Conservation (phyloP, 768 basidiomycete species). For the Cubamyces lactineus region DNA sequence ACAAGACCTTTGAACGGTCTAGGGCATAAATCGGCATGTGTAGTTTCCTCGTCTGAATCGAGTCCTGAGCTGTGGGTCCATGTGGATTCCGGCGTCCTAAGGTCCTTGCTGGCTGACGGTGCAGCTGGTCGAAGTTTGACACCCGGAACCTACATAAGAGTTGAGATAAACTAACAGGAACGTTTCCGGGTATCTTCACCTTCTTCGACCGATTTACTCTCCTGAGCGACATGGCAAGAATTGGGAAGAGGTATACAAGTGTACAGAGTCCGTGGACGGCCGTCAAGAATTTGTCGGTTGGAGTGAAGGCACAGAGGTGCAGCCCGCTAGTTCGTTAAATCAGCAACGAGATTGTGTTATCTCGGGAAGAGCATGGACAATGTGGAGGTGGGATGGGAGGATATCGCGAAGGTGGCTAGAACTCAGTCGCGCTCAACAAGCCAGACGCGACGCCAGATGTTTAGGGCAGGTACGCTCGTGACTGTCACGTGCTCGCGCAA, state of each 20-base stretch:
- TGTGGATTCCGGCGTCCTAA: constrained; percentile 44
- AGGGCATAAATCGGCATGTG: constrained; percentile 44
- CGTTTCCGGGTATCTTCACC: constrained; percentile 35
- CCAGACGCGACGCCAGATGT: constrained; percentile 13
- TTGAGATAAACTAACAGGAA: not conserved
- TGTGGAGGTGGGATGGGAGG: not conserved
- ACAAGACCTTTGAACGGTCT: constrained; percentile 68
- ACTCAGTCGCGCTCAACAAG: not conserved
- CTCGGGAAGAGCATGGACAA: not conserved
- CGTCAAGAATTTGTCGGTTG: not conserved
- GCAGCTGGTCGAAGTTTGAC: constrained; percentile 73
- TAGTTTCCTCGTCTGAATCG: constrained; percentile 43
- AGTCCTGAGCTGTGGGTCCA: constrained; percentile 46
- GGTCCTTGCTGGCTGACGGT: constrained; percentile 40
- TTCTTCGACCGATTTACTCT: constrained; percentile 71
- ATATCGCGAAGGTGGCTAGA: not conserved
- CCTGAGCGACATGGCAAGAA: constrained; percentile 34
- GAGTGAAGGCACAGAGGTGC: not conserved
- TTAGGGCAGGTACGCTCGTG: constrained; percentile 17
- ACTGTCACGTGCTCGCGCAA: constrained; percentile 20
- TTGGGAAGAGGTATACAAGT: not conserved
- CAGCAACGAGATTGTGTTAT: not conserved
- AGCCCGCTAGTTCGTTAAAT: not conserved
- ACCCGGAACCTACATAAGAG: constrained; percentile 65
- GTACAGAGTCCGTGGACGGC: not conserved